These are phyloP conservation scores for Candida ponderosae DNA, from an alignment of 805 yeast genomes.

Conservation along the genomic window DNA sequence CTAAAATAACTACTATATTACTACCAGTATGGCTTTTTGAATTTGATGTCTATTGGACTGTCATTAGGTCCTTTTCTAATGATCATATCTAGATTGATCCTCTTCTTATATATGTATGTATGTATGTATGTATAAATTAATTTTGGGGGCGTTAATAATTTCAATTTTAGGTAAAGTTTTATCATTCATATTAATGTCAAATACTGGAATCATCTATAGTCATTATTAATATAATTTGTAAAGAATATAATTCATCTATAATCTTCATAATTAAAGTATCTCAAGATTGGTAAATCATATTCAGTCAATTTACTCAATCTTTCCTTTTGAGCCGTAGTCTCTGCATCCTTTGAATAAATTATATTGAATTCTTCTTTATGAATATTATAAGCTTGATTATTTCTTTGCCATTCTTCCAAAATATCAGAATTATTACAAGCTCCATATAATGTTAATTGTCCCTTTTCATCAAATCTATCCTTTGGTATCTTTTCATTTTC, in stretches of 20 bases:
- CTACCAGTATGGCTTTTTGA: no score
- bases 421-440: slow-evolving; percentile 29
- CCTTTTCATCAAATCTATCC: slow-evolving; percentile 17
- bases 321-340: slow-evolving; percentile 7
- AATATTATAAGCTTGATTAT: slow-evolving; percentile 20
- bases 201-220: no score
- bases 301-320: slow-evolving; percentile 6
- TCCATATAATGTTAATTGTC: slow-evolving; percentile 26
- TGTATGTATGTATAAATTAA: no score
- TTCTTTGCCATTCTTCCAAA: slow-evolving; percentile 30
- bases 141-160: no score
- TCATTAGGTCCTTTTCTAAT: no score
- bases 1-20: no score
- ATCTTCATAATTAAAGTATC: slow-evolving; percentile 16
- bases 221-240: no score
- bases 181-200: no score
- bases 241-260: slow-evolving; percentile 10
- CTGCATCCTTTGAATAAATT: slow-evolving; percentile 14
- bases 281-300: slow-evolving; percentile 29
- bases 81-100: no score
- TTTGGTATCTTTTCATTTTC: slow-evolving; percentile 19
- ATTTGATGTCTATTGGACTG: no score
- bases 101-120: no score
- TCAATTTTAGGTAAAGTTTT: no score
- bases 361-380: slow-evolving; percentile 20